Percentiles rank a stretch among this genome's conserved stretches.
Evolutionary conservation across 2,329 filamentous ascomycete genomes (phyloP).

Genomic region (Aspergillus ruber): DNA sequence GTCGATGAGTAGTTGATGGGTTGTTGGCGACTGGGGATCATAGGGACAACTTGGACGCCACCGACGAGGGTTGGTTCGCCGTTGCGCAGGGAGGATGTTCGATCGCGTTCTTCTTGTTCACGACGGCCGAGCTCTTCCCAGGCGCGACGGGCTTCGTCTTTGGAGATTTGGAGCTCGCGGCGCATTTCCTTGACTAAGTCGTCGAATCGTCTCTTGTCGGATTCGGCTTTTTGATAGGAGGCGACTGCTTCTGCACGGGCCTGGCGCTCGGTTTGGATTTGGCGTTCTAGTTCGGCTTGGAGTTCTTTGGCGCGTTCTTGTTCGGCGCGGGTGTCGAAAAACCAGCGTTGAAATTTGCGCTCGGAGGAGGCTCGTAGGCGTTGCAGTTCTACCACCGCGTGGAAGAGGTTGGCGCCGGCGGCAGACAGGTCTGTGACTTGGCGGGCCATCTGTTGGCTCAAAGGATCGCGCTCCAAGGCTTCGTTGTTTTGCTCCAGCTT

Average conservation of each 20-base stretch:
- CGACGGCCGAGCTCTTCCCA: conserved; percentile 95
- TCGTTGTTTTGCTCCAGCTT: conserved; percentile 84
- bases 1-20: conserved; percentile 43
- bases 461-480: conserved; percentile 72
- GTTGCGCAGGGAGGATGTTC: conserved; percentile 75
- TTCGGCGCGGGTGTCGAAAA: conserved; percentile 87
- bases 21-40: conserved; percentile 58
- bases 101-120: conserved; percentile 87
- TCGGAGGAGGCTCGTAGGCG: conserved; percentile 90
- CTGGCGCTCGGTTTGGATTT: conserved; percentile 67
- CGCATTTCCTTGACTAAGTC: conserved; percentile 83
- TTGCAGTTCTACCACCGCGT: conserved; percentile 93
- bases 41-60: conserved; percentile 91
- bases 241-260: conserved; percentile 61
- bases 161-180: conserved; percentile 87
- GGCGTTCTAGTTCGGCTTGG: conserved; percentile 69
- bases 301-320: conserved; percentile 79
- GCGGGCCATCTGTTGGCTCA: conserved; percentile 81
- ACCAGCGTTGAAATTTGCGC: conserved; percentile 97
- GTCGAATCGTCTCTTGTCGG: conserved; percentile 63
- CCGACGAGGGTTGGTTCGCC: conserved; percentile 85
- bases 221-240: conserved; percentile 60
- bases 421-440: conserved; percentile 97
- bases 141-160: conserved; percentile 87
- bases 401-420: conserved; percentile 92